Evolutionary conservation across 2,329 filamentous ascomycete species (phyloP).

Genomic region (Tolypocladium ovalisporum): DNA sequence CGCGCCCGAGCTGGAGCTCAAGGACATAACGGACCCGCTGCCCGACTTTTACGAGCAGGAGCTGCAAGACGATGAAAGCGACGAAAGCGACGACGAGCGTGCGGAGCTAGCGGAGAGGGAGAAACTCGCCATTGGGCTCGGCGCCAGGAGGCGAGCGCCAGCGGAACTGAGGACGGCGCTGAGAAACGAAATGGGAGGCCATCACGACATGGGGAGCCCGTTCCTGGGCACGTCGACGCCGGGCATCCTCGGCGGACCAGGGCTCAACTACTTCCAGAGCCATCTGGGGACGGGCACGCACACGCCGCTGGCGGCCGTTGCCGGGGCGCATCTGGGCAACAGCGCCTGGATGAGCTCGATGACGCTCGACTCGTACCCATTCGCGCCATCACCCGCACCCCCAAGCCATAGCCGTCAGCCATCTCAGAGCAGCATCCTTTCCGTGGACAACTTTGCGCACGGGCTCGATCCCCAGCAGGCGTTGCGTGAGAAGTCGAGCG

Average conservation of each 20-base stretch:
- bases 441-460: conserved; percentile 28
- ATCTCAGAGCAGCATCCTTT: conserved; percentile 35
- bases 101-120: conserved; percentile 19
- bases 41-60: conserved; percentile 92
- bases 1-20: conserved; percentile 77
- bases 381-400: conserved; percentile 2
- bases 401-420: conserved; percentile 29
- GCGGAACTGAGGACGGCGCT: conserved; percentile 21
- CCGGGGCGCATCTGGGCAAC: conserved; percentile 44
- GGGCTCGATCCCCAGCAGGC: conserved; percentile 24
- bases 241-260: conserved; percentile 60
- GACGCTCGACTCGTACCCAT: conserved; percentile 3
- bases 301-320: conserved; percentile 70
- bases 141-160: conserved; percentile 1
- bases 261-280: conserved; percentile 73
- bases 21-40: conserved; percentile 91
- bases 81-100: conserved; percentile 22
- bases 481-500: conserved; percentile 49
- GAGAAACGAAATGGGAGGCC: conserved; percentile 15
- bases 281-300: conserved; percentile 68
- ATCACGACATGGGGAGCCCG: conserved; percentile 38
- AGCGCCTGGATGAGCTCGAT: conserved; percentile 21
- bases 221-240: conserved; percentile 51
- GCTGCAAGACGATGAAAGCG: conserved; percentile 40
- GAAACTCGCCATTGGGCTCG: conserved; percentile 1